A percentile compares a stretch with the other conserved stretches of the same genome.
Conservation (phyloP, 139 green algal species). For the Trebouxia sp. region DNA sequence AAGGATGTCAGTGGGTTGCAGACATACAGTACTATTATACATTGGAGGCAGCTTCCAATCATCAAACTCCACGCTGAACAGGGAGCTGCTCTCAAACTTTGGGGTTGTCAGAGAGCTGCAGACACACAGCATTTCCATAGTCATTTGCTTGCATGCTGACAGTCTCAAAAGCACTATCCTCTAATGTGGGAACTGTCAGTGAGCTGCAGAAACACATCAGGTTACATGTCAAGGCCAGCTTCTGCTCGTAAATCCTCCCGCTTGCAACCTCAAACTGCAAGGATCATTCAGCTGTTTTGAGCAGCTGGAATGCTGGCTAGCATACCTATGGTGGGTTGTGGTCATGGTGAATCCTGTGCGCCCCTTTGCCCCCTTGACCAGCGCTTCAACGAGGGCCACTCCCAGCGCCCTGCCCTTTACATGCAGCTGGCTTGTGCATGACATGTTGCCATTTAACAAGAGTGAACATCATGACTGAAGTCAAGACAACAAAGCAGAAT, state of each 20-base stretch:
- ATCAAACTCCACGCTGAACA: constrained; percentile 82
- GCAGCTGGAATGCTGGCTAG: not conserved
- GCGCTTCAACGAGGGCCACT: constrained; percentile 73
- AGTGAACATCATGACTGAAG: no score
- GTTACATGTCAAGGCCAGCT: no score
- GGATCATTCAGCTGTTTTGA: not conserved
- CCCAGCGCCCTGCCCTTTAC: constrained; percentile 89
- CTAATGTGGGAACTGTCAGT: constrained; percentile 80
- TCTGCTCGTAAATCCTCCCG: no score
- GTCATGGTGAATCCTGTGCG: constrained; percentile 77
- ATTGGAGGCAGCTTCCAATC: constrained; percentile 74
- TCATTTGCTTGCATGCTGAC: constrained; percentile 44
- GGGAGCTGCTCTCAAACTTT: not conserved
- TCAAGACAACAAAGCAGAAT: no score
- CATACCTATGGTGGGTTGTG: constrained; percentile 80
- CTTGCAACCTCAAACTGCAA: not conserved
- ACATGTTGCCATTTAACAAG: no score
- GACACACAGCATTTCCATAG: not conserved
- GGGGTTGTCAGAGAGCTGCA: not conserved
- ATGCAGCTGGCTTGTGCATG: no score
- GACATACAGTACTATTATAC: constrained; percentile 78
- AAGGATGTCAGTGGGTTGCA: not conserved
- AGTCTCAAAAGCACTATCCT: constrained; percentile 82
- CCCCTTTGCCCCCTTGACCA: constrained; percentile 42
- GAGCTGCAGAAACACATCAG: no score